Conservation (phyloP, 2,329 filamentous ascomycete species). For the Sporothrix curviconia region DNA sequence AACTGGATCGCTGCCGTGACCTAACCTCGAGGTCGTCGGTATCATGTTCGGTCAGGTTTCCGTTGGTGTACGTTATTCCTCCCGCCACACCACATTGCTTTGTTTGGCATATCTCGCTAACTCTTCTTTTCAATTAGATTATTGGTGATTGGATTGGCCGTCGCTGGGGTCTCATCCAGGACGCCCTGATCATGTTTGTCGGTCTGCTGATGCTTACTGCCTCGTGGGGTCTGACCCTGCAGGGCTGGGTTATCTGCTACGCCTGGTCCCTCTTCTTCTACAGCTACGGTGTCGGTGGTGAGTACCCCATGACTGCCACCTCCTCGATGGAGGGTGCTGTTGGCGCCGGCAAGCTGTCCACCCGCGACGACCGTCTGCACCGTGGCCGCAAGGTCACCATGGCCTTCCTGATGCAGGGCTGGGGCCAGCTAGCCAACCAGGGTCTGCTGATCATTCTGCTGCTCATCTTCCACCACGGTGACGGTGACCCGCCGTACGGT, state of each 20-base stretch:
- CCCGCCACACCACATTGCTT: not conserved
- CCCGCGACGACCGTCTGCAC: constrained; percentile 86
- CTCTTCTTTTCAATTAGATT: constrained; percentile 30
- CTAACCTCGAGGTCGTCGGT: constrained; percentile 86
- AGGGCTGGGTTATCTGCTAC: constrained; percentile 97
- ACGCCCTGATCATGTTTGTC: constrained; percentile 88
- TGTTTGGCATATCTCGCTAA: too few relatives aligned
- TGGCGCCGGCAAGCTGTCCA: constrained; percentile 79
- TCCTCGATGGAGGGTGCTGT: constrained; percentile 90
- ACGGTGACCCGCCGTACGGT: constrained; percentile 70
- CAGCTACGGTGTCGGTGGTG: constrained; percentile 65
- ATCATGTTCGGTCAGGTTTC: constrained; percentile 91
- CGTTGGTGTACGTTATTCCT: constrained; percentile 60
- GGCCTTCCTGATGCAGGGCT: constrained; percentile 97
- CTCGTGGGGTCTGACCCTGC: constrained; percentile 76
- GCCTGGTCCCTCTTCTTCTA: constrained; percentile 93
- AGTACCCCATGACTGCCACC: constrained; percentile 95
- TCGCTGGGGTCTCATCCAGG: constrained; percentile 92
- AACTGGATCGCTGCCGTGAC: constrained; percentile 81
- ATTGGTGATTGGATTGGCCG: constrained; percentile 73
- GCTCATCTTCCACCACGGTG: constrained; percentile 79
- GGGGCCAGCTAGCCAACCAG: constrained; percentile 95
- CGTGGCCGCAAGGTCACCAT: constrained; percentile 92
- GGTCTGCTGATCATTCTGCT: constrained; percentile 79
- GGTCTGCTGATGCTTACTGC: constrained; percentile 88